Percentiles rank a stretch among this genome's conserved stretches.
phyloP scores from a whole-genome alignment of 2,329 filamentous ascomycete genomes.

The Beauveria sp. region DNA sequence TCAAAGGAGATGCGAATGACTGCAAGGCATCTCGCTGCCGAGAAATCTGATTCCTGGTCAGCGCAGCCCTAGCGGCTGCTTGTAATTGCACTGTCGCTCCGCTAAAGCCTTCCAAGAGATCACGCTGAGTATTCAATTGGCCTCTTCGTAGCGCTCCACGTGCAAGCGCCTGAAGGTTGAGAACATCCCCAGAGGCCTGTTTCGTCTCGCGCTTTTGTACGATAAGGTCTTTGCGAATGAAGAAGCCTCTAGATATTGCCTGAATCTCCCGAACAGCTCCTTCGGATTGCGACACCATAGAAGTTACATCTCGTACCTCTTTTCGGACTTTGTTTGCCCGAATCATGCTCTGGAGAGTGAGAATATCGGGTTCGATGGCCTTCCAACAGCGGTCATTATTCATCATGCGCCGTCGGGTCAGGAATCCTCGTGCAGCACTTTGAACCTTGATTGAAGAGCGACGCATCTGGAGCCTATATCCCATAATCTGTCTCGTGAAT shows the following conservation, averaged over 20 bases:
- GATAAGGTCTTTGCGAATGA: conserved; percentile 51
- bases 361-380: conserved; percentile 60
- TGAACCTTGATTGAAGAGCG: conserved; percentile 74
- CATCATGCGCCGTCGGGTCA: conserved; percentile 57
- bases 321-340: conserved; percentile 58
- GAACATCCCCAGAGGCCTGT: conserved; percentile 42
- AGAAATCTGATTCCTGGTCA: conserved; percentile 47
- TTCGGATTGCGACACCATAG: conserved; percentile 53
- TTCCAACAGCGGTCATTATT: conserved; percentile 62
- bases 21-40: conserved; percentile 44
- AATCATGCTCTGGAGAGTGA: conserved; percentile 75
- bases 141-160: conserved; percentile 59
- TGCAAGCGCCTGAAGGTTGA: conserved; percentile 56
- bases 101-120: conserved; percentile 43
- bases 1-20: conserved; percentile 41
- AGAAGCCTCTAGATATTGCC: conserved; percentile 57
- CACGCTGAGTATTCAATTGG: conserved; percentile 45
- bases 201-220: conserved; percentile 49
- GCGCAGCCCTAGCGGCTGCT: conserved; percentile 56
- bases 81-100: conserved; percentile 50
- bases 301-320: conserved; percentile 47
- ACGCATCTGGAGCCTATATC: conserved; percentile 77
- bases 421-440: conserved; percentile 66
- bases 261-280: conserved; percentile 60
- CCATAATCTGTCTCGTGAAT: conserved; percentile 73